These are phyloP conservation scores for Fragosphaeria purpurea DNA, from an alignment of 2,329 filamentous ascomycete genomes.

Conservation along the genomic window DNA sequence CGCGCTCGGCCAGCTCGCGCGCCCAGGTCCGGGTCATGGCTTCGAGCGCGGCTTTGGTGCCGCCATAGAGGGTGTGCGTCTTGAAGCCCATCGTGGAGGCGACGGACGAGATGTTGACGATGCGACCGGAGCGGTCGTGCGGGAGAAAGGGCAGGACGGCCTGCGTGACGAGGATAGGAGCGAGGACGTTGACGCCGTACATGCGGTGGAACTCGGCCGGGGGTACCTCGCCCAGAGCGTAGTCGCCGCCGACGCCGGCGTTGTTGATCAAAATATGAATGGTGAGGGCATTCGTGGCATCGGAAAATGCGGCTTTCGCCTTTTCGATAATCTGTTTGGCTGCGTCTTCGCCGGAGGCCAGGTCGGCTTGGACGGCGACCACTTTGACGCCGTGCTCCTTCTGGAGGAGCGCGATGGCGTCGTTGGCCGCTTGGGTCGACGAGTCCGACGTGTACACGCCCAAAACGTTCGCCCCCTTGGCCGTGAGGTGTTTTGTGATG, in stretches of 20 bases:
- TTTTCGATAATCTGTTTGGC: too few relatives aligned
- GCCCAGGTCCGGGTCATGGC: slow-evolving; percentile 50
- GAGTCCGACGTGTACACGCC: too few relatives aligned
- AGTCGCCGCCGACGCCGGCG: slow-evolving; percentile 12
- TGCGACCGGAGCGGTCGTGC: slow-evolving; percentile 48
- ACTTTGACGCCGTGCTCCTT: too few relatives aligned
- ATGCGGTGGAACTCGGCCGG: slow-evolving; percentile 57
- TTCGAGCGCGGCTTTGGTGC: slow-evolving; percentile 48
- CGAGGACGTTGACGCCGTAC: slow-evolving; percentile 76
- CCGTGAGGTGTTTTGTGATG: too few relatives aligned
- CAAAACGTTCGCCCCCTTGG: too few relatives aligned
- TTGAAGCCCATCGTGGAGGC: slow-evolving; percentile 42
- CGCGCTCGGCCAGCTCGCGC: slow-evolving; percentile 40
- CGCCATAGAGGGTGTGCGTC: slow-evolving; percentile 44
- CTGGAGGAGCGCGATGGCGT: too few relatives aligned
- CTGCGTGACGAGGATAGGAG: slow-evolving; percentile 68
- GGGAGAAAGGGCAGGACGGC: slow-evolving; percentile 61
- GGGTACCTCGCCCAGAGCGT: slow-evolving; percentile 30
- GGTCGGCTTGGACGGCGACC: too few relatives aligned
- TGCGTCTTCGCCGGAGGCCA: too few relatives aligned
- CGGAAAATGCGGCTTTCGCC: too few relatives aligned
- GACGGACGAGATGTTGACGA: slow-evolving; percentile 46
- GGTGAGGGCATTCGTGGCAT: too few relatives aligned
- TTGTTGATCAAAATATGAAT: too few relatives aligned
- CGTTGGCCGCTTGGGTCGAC: too few relatives aligned